Evolutionary conservation across 495 filamentous ascomycete species (phyloP), one percentile per base, ranked within the genome.

Genomic region (Thermochaetoides thermophila): DNA sequence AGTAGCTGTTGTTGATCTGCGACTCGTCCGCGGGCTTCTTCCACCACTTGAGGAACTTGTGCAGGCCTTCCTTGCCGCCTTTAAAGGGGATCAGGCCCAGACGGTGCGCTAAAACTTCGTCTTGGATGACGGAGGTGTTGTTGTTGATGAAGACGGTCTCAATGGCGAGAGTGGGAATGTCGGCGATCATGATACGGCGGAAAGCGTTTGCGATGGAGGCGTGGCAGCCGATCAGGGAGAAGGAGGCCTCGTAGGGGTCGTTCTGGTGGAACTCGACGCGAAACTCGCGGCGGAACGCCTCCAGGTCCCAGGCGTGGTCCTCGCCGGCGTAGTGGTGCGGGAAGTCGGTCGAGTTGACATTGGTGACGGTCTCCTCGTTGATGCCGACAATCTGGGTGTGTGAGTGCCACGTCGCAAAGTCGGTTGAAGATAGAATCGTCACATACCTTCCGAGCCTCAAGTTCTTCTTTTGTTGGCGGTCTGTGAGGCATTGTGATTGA

Each of bases 121-220:
- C 91, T 52, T 93, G 85, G 47, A 99, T 87, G 14, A 99, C 79
- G 8, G 81, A 89, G 35, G 86, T 96, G 63, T 99, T 99, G 64
- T 92, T 85, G 48, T 78, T 62, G 29, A 96, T 71, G 61, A 78
- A 96, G 50, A 92, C 82, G 25, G 65, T 69, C 60, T 96, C 91
- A 48, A 99, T 87, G 42, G 91, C 91, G 28, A 99, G 66, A 3
- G 81, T 84, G 14, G 87, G 85, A 23, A 99, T 79, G 57, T 99
- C 91, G 34, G 89, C 78, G 59, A 99, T 78, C 39, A 96, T 69
- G 48, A 99, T 96, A 29, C 91, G 82, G 43, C 91, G 89, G 68
- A 96, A 93, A 48, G 91, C 91, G 56, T 99, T 99, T 43, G 91
- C 85, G 49, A 99, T 78, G 34, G 81, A 71, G 43, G 91, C 86